These are phyloP conservation scores for Fusarium concolor DNA, from an alignment of 2,329 filamentous ascomycete species.

Conservation along the genomic window DNA sequence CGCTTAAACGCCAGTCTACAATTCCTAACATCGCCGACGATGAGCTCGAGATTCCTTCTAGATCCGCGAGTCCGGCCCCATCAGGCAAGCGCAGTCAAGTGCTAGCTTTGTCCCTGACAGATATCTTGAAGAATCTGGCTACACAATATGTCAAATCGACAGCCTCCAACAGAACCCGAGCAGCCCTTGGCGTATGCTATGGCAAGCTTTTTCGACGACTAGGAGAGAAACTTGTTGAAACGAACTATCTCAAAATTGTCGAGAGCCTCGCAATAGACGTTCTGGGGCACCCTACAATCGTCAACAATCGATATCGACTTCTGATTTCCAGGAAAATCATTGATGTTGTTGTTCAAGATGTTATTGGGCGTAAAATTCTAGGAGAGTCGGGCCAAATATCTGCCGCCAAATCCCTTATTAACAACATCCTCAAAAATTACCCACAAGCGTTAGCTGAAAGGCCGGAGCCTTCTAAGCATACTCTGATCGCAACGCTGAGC, in stretches of 20 bases:
- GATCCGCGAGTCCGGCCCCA: constrained; percentile 79
- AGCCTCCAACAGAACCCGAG: constrained; percentile 83
- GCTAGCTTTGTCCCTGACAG: constrained; percentile 78
- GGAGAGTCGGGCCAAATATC: constrained; percentile 90
- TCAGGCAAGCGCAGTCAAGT: constrained; percentile 76
- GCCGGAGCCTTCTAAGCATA: constrained; percentile 88
- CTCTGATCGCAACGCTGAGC: constrained; percentile 81
- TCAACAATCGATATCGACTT: constrained; percentile 87
- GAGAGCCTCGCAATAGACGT: constrained; percentile 85
- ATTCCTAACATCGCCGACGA: constrained; percentile 72
- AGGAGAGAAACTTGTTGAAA: constrained; percentile 84
- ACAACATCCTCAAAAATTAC: constrained; percentile 92
- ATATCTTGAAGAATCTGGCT: constrained; percentile 83
- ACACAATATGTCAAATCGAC: constrained; percentile 81
- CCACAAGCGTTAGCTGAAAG: constrained; percentile 89
- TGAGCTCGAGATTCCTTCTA: constrained; percentile 75
- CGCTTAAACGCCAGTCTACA: constrained; percentile 67
- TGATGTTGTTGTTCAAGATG: constrained; percentile 83
- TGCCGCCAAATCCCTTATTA: constrained; percentile 84
- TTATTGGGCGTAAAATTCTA: constrained; percentile 83
- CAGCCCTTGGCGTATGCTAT: constrained; percentile 89
- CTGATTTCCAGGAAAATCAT: constrained; percentile 87
- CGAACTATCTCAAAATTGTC: constrained; percentile 83
- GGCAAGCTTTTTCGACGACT: constrained; percentile 81
- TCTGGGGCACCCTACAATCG: constrained; percentile 78